Base-by-base conservation (phyloP, 1,284 basidiomycete genomes). In the Leucoagaricus sp. region DNA sequence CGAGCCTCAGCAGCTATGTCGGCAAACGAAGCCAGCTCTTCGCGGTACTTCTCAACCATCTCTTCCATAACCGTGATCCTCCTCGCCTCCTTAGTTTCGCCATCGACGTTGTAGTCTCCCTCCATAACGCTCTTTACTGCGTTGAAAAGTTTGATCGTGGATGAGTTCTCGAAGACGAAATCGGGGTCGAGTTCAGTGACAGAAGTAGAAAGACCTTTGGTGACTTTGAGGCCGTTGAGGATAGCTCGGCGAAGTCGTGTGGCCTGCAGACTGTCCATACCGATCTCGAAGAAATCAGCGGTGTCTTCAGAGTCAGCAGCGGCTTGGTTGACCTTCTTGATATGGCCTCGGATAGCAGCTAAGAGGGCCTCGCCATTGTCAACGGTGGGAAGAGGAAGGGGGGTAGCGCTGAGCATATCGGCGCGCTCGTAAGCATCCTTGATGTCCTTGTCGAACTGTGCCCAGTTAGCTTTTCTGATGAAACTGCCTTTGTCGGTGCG, bases 211-310 rank as follows among this genome's bases (percentile, higher is more conserved):
- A 51, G 41, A n/a, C 58, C 54, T 2, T 60, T 58, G 8, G 69
- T 70, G n/a, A 62, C 61, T 9, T 63, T 64, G 1, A 73, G 60
- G 17, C 63, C 60, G 31, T 63, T 65, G 9, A 69, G 55, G 48
- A 73, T 61, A 15, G 64, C 61, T 7, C 68, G 63, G 12, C 69
- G 67, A n/a, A 73, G 61, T 5, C 71, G 60, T 29, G 61, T 69
- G 15, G 72, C 71, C 44, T 74, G 72, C 26, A 73, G 42, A 54
- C 72, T 72, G 54, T 73, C 72, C 71, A 74, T 71, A 1, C 72
- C 72, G 4, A 63, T 63, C 60, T 73, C 71, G 52, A 74, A 73
- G 51, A 74, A 70, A 53, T 73, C 72, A 17, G 63, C 42, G 8
- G 57, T 48, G 52, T 74, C 72, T 15, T 58, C 60, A 19, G 61